A percentile compares a stretch with the other conserved stretches of the same genome.
Conservation (phyloP, 176 grass and related monocot genomes). For the Zea mays region Zm-B73-REFERENCE-NAM-5.0 NC_050098.1:148505501-148506000, state of each 20-base stretch:
- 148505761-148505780: not conserved
- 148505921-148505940: not conserved
- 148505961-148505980: not conserved
- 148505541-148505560: too few relatives aligned
- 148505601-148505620: too few relatives aligned
- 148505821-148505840: not conserved
- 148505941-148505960: not conserved
- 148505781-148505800: not conserved
- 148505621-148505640: too few relatives aligned
- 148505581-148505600: too few relatives aligned
- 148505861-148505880: not conserved
- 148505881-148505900: not conserved
- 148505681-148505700: too few relatives aligned
- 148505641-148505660: too few relatives aligned
- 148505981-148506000: constrained; percentile 38
- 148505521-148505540: too few relatives aligned
- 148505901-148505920: constrained; percentile 28
- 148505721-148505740: not conserved
- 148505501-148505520: too few relatives aligned
- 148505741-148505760: not conserved
- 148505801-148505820: constrained; percentile 50
- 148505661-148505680: too few relatives aligned
- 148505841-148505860: not conserved
- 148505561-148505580: too few relatives aligned
- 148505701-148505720: too few relatives aligned